Evolutionary conservation across 2,329 filamentous ascomycete species (phyloP).

Genomic region (Aureobasidium sp.): DNA sequence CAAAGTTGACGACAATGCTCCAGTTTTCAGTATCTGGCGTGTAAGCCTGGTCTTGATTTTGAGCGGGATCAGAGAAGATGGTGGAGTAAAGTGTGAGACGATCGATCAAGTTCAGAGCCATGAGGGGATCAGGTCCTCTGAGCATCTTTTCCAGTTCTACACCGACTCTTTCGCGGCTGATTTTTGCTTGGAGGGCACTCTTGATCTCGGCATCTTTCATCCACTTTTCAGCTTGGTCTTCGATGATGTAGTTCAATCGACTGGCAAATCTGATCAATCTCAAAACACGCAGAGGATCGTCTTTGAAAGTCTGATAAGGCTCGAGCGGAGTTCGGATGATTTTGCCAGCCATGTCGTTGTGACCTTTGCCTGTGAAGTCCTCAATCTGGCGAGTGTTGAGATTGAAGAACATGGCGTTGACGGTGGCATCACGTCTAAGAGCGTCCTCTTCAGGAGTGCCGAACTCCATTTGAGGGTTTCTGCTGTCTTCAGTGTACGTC

Average conservation of each 20-base stretch:
- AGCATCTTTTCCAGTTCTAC: slow-evolving; percentile 89
- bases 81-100: slow-evolving; percentile 61
- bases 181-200: slow-evolving; percentile 73
- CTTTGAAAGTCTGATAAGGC: slow-evolving; percentile 85
- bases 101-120: slow-evolving; percentile 59
- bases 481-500: slow-evolving; percentile 79
- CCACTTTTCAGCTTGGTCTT: slow-evolving; percentile 56
- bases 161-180: slow-evolving; percentile 83
- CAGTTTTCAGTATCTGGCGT: slow-evolving; percentile 55
- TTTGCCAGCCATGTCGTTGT: slow-evolving; percentile 64
- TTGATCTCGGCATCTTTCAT: slow-evolving; percentile 80
- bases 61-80: slow-evolving; percentile 63
- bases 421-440: slow-evolving; percentile 78
- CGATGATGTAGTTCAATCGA: slow-evolving; percentile 72
- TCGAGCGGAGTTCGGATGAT: slow-evolving; percentile 81
- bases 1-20: slow-evolving; percentile 55
- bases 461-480: slow-evolving; percentile 89
- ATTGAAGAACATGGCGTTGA: slow-evolving; percentile 96
- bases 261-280: slow-evolving; percentile 86
- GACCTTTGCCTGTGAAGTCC: slow-evolving; percentile 70
- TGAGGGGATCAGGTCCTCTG: slow-evolving; percentile 59
- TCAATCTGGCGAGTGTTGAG: slow-evolving; percentile 71
- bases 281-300: slow-evolving; percentile 83
- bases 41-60: slow-evolving; percentile 41
- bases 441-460: slow-evolving; percentile 89